Percentiles rank a stretch among this genome's conserved stretches.
phyloP scores from a whole-genome alignment of 2,329 filamentous ascomycete species.

The Aspergillus spinulosporus region DNA sequence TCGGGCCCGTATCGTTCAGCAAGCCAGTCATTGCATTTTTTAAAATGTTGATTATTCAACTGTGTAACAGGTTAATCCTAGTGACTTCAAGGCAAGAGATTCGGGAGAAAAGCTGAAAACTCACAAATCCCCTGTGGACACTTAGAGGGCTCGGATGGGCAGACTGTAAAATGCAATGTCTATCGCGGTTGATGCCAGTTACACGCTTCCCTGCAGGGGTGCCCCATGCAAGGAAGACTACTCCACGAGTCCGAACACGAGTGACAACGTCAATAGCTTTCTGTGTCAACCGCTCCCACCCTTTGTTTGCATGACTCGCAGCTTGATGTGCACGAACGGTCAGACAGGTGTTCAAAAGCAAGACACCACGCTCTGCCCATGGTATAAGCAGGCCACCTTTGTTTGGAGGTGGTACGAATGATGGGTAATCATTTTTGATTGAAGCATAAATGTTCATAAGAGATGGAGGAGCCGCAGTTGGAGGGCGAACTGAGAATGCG shows the following conservation, averaged over 20 bases:
- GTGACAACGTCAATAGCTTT: constrained; percentile 85
- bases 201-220: constrained; percentile 79
- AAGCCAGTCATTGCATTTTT: constrained; percentile 66
- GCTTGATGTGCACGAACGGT: constrained; percentile 89
- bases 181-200: constrained; percentile 66
- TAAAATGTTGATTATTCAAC: constrained; percentile 49
- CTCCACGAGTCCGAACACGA: constrained; percentile 71
- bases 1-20: constrained; percentile 73
- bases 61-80: constrained; percentile 20
- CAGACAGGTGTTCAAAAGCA: constrained; percentile 91
- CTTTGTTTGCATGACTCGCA: constrained; percentile 79
- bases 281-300: constrained; percentile 93
- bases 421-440: constrained; percentile 83
- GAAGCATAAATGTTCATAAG: constrained; percentile 91
- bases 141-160: constrained; percentile 94
- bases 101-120: constrained; percentile 30
- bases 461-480: constrained; percentile 83
- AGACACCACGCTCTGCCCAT: constrained; percentile 90
- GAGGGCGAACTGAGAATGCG: constrained; percentile 90
- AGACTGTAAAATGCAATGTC: constrained; percentile 79
- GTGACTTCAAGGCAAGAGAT: not conserved
- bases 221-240: constrained; percentile 96
- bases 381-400: constrained; percentile 81
- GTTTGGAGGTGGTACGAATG: constrained; percentile 72
- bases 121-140: constrained; percentile 73